Percentiles rank a stretch among this genome's conserved stretches.
Conservation (phyloP, 2,329 filamentous ascomycete species). For the Lachnellula hyalina region DNA sequence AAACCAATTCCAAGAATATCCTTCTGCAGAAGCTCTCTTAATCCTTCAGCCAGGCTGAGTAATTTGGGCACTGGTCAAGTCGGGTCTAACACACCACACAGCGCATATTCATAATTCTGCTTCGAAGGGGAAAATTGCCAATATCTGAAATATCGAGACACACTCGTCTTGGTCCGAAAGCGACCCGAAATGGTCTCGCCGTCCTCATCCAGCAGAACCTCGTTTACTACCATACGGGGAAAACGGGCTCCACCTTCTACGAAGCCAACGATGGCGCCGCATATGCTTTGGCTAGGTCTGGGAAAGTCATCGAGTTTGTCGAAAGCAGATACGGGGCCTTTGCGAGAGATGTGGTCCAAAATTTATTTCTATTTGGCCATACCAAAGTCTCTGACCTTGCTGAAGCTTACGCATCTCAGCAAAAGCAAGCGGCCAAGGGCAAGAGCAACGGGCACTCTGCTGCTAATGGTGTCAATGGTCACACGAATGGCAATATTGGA, state of each 20-base stretch:
- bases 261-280: constrained; percentile 76
- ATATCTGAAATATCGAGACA: constrained; percentile 64
- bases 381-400: constrained; percentile 65
- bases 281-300: constrained; percentile 75
- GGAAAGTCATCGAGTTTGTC: constrained; percentile 74
- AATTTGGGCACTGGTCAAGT: constrained; percentile 12
- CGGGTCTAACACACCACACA: constrained; percentile 38
- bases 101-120: constrained; percentile 78
- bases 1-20: not conserved
- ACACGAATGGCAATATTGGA: constrained; percentile 6
- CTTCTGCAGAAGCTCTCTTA: not conserved
- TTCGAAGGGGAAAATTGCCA: constrained; percentile 72
- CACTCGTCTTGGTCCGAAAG: constrained; percentile 66
- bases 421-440: constrained; percentile 27
- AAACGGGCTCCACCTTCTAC: constrained; percentile 64
- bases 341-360: constrained; percentile 69
- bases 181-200: constrained; percentile 75
- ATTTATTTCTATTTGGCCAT: constrained; percentile 72
- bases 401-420: constrained; percentile 48
- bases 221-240: constrained; percentile 62
- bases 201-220: constrained; percentile 87
- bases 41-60: constrained; percentile 13
- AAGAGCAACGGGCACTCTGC: constrained; percentile 23
- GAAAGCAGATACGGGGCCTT: constrained; percentile 68
- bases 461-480: constrained; percentile 20